Conservation (phyloP, 2,329 filamentous ascomycete genomes). For the Coleophoma crateriformis region DNA sequence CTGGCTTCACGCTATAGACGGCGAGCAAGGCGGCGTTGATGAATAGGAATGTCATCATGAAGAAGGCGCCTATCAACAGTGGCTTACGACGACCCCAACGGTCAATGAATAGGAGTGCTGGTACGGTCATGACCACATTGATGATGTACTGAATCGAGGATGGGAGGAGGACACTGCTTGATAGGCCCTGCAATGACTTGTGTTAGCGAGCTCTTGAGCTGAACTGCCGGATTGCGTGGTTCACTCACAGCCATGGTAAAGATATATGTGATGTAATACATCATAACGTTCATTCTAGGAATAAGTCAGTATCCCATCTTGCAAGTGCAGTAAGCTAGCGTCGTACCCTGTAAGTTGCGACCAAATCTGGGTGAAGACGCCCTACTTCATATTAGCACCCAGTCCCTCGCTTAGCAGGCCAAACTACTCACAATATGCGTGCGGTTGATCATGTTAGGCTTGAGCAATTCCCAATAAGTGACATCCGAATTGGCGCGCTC, state of each 20-base stretch:
- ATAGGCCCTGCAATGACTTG: slow-evolving; percentile 37
- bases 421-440: slow-evolving; percentile 42
- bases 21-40: slow-evolving; percentile 41
- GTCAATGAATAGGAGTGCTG: slow-evolving; percentile 70
- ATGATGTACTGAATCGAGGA: slow-evolving; percentile 72
- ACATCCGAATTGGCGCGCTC: slow-evolving; percentile 63
- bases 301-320: no score
- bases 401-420: background rate
- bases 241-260: slow-evolving; percentile 56
- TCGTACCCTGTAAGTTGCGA: slow-evolving; percentile 58
- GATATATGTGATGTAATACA: slow-evolving; percentile 56
- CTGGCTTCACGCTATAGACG: slow-evolving; percentile 31
- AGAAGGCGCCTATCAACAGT: slow-evolving; percentile 51
- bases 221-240: no score
- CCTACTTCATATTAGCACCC: slow-evolving; percentile 20
- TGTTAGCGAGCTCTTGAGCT: no score
- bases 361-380: slow-evolving; percentile 69
- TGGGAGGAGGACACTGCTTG: slow-evolving; percentile 54
- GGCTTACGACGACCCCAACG: slow-evolving; percentile 67
- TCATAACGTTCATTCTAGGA: slow-evolving; percentile 61
- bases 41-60: slow-evolving; percentile 33
- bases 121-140: slow-evolving; percentile 74
- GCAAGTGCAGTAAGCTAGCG: no score
- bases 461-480: slow-evolving; percentile 64
- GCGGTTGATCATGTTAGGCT: slow-evolving; percentile 64